Percentiles rank a stretch among this genome's conserved stretches.
Conservation (phyloP, 2,329 filamentous ascomycete species). For the Penicillium aurantiogriseum region DNA sequence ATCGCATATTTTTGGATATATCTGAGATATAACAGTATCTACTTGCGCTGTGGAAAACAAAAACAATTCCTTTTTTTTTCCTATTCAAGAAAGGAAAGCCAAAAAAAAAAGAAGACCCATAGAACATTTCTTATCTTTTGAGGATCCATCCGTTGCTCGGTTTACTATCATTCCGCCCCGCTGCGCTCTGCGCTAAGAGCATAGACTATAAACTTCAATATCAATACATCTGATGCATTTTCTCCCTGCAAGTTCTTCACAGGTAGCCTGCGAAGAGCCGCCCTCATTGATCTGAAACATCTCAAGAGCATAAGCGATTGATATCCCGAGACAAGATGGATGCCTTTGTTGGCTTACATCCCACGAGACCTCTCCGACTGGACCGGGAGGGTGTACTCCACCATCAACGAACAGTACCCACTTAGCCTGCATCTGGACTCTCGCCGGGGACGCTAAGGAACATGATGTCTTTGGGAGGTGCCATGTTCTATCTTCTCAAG, state of each 20-base stretch:
- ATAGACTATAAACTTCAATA: slow-evolving; percentile 6
- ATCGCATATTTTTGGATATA: background rate
- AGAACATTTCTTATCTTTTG: slow-evolving; percentile 17
- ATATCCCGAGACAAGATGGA: background rate
- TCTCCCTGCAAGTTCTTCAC: background rate
- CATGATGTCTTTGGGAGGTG: slow-evolving; percentile 5
- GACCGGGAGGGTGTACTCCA: slow-evolving; percentile 3
- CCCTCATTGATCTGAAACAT: background rate
- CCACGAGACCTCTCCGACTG: background rate
- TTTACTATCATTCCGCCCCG: slow-evolving; percentile 1
- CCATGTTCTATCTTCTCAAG: background rate
- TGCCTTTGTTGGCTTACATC: background rate
- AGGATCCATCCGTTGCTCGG: slow-evolving; percentile 3
- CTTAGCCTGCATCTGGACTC: slow-evolving; percentile 7
- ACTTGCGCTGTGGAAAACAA: no score
- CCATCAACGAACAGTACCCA: slow-evolving; percentile 13
- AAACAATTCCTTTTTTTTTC: background rate
- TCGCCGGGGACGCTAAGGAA: slow-evolving; percentile 1
- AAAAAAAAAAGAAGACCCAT: slow-evolving; percentile 8
- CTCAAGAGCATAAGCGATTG: background rate
- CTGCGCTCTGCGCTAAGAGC: background rate
- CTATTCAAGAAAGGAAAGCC: background rate
- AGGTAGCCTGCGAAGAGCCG: background rate
- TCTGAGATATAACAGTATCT: background rate
- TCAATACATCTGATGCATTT: background rate